Conservation (phyloP, 257 asterid genomes). For the Euphrasia confusa region DNA sequence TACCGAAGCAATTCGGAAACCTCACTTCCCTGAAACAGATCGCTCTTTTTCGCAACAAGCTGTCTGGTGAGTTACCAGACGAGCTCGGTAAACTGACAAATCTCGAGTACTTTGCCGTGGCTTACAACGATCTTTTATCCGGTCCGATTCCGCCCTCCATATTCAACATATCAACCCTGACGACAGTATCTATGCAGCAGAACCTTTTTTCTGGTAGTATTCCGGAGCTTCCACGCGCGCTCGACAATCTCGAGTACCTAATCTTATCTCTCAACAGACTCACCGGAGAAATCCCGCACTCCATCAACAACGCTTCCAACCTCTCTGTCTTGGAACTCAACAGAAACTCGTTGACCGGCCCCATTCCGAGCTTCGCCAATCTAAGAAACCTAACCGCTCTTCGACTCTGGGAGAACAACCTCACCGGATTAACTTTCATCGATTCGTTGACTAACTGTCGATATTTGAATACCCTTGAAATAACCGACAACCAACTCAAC, state of each 20-base stretch:
- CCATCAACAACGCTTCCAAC: background rate
- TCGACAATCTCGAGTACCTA: background rate
- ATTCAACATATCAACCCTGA: background rate
- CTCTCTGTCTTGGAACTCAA: background rate
- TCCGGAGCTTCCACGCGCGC: background rate
- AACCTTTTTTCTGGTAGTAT: background rate
- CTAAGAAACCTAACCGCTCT: background rate
- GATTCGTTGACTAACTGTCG: background rate
- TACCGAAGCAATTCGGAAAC: background rate
- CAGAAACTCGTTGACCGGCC: background rate
- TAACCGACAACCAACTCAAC: background rate
- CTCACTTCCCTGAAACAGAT: background rate
- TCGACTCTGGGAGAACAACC: background rate
- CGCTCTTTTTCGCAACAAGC: background rate
- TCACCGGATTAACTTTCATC: background rate
- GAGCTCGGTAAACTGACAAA: background rate
- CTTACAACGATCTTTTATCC: background rate
- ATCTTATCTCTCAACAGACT: background rate
- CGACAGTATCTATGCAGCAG: background rate
- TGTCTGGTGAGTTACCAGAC: background rate
- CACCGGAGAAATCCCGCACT: background rate
- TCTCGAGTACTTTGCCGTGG: background rate
- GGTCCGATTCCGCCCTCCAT: background rate
- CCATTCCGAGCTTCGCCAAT: background rate
- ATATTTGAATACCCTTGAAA: background rate